Percentiles rank a stretch among this genome's conserved stretches.
phyloP scores from a whole-genome alignment of 2,329 filamentous ascomycete genomes.

The Helotiales sp. region DNA sequence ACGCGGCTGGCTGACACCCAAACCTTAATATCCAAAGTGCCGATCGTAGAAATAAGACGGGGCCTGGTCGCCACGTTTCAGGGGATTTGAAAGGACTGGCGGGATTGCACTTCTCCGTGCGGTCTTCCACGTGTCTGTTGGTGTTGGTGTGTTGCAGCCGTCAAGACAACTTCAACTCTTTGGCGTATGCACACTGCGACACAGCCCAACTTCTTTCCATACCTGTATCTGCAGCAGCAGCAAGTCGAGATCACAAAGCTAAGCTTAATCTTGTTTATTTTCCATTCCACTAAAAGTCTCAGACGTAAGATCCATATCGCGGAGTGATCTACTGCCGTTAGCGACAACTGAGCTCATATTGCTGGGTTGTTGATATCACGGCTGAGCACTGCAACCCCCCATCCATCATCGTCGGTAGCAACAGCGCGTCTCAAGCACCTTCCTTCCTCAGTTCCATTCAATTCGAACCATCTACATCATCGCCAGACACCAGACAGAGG shows the following conservation, averaged over 20 bases:
- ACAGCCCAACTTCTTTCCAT: not conserved
- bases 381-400: not conserved
- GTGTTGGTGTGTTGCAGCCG: not conserved
- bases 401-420: not conserved
- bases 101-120: not conserved
- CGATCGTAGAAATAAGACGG: not conserved
- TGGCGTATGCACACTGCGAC: not conserved
- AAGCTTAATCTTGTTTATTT: not conserved
- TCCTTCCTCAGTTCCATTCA: not conserved
- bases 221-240: not conserved
- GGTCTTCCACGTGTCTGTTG: slow-evolving; percentile 15
- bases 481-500: not conserved
- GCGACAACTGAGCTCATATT: not conserved
- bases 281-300: not conserved
- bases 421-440: not conserved
- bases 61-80: slow-evolving; percentile 15
- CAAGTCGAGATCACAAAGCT: no score
- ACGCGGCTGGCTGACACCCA: not conserved
- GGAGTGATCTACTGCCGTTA: not conserved
- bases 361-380: not conserved
- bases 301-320: not conserved
- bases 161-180: no score
- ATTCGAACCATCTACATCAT: not conserved
- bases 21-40: not conserved
- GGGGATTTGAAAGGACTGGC: not conserved